phyloP scores from a whole-genome alignment of 805 yeast genomes.

The Pichia sporocuriosa region DNA sequence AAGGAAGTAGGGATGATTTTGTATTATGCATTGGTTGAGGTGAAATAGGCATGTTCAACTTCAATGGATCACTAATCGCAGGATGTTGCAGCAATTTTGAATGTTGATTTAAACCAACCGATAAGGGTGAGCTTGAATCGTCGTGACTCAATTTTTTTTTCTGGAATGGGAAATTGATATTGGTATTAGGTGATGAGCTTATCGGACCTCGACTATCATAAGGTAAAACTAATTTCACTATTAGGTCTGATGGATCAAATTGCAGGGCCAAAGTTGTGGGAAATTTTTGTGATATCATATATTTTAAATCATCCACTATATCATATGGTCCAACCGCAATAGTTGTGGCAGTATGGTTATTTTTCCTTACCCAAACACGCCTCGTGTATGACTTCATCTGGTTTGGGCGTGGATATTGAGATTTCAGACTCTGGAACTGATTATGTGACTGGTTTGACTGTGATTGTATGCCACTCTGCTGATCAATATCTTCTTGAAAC shows the following conservation, averaged over 20 bases:
- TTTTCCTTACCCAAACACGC: conserved; percentile 51
- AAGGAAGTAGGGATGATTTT: no score
- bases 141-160: background rate
- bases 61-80: no score
- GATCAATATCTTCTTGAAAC: no score
- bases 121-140: conserved; percentile 1
- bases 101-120: background rate
- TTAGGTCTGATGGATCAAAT: conserved; percentile 65
- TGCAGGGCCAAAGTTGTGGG: conserved; percentile 58
- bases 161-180: background rate
- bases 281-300: conserved; percentile 52
- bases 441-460: no score
- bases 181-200: background rate
- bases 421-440: background rate
- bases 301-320: conserved; percentile 77
- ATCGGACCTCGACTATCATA: background rate
- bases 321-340: conserved; percentile 53
- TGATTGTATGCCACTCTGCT: no score
- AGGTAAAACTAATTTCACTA: conserved; percentile 28
- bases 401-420: background rate
- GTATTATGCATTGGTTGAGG: no score
- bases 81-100: background rate
- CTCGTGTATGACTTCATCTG: background rate
- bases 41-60: no score
- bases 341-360: conserved; percentile 60